Evolutionary conservation across 345 rosid species (phyloP).

Genomic region (Citropsis articulata): DNA sequence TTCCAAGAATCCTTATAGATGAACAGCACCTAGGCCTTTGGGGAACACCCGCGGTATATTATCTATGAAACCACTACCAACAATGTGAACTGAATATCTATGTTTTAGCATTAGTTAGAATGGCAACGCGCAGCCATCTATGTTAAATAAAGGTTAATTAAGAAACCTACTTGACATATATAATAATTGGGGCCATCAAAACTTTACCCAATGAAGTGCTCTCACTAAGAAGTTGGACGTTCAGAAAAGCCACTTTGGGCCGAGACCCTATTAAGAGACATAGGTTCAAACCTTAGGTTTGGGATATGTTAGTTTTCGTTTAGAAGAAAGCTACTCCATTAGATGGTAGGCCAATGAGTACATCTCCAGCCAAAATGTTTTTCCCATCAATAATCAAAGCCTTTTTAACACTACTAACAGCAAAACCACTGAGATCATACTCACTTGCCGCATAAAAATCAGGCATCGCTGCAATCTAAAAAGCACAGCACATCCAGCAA

Average conservation of each 20-base stretch:
- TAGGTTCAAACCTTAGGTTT: not conserved
- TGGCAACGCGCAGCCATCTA: not conserved
- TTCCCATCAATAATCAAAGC: constrained; percentile 77
- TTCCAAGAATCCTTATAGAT: no score
- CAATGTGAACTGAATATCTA: no score
- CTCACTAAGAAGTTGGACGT: constrained; percentile 69
- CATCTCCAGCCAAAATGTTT: constrained; percentile 60
- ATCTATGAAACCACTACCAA: no score
- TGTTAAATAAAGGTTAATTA: not conserved
- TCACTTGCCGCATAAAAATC: constrained; percentile 78
- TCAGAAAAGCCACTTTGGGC: constrained; percentile 57
- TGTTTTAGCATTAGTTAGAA: not conserved
- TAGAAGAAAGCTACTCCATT: constrained; percentile 43
- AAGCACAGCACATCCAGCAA: not conserved
- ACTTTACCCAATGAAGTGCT: constrained; percentile 64
- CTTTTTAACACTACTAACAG: constrained; percentile 79
- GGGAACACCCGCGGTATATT: no score
- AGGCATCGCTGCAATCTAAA: constrained; percentile 95
- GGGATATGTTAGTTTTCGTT: not conserved
- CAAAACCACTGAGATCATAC: constrained; percentile 92
- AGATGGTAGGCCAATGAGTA: constrained; percentile 85
- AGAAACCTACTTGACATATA: constrained; percentile 82
- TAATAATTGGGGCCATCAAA: constrained; percentile 88
- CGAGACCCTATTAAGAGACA: constrained; percentile 48
- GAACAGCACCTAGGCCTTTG: no score